These are phyloP conservation scores for Lodderomyces orthopsilosis DNA, from an alignment of 1,139 yeast species.

Conservation along the genomic window DNA sequence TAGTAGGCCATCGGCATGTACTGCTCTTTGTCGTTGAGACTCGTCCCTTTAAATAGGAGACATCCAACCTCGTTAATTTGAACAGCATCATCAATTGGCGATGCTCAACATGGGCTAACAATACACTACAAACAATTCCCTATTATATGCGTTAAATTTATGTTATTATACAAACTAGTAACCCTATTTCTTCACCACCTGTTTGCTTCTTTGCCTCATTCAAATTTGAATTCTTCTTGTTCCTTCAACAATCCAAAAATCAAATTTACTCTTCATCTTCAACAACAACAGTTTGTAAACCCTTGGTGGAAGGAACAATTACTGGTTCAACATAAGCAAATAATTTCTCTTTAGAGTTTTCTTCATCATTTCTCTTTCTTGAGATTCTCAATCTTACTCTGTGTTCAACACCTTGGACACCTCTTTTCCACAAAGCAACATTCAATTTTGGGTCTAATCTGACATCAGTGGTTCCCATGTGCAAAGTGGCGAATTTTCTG, in stretches of 20 bases:
- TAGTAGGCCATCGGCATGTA: too few species aligned
- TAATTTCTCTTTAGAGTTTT: constrained; percentile 97
- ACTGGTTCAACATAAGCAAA: constrained; percentile 99
- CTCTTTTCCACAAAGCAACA: constrained; percentile 99
- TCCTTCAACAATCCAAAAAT: neutral
- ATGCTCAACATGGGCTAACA: too few species aligned
- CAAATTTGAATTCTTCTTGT: neutral
- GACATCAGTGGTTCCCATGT: constrained; percentile 99
- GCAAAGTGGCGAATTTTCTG: constrained; percentile 97
- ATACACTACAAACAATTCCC: neutral
- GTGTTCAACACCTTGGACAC: constrained; percentile 98
- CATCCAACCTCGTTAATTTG: too few species aligned
- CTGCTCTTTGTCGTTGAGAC: too few species aligned
- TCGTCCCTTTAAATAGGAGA: too few species aligned
- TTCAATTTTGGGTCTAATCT: constrained; percentile 98
- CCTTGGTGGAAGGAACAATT: constrained; percentile 91
- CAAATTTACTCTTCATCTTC: constrained; percentile 53
- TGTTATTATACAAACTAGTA: constrained; percentile 13
- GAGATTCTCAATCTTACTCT: constrained; percentile 99
- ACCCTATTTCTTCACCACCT: constrained; percentile 3
- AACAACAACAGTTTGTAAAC: constrained; percentile 96
- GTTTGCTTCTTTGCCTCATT: neutral
- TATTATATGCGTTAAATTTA: constrained; percentile 2
- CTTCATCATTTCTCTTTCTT: constrained; percentile 99
- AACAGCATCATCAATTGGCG: too few species aligned